These are phyloP conservation scores for Smittium culicis DNA, from an alignment of 371 early-diverging fungal genomes.

Conservation along the genomic window DNA sequence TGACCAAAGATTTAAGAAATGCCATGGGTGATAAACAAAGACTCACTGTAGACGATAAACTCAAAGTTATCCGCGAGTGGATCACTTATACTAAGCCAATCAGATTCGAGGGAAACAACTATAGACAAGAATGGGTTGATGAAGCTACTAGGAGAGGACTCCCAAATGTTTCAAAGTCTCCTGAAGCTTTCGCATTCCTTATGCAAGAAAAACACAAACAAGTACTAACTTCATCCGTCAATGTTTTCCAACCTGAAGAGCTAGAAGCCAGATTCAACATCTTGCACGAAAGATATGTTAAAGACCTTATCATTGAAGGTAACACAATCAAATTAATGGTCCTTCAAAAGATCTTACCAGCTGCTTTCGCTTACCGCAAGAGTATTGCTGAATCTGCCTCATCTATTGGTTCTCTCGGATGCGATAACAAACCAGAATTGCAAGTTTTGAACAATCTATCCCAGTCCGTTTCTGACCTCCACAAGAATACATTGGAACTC, in stretches of 20 bases:
- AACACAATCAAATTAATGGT: slow-evolving; percentile 77
- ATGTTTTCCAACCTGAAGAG: slow-evolving; percentile 77
- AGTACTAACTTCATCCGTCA: slow-evolving; percentile 57
- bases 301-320: slow-evolving; percentile 89
- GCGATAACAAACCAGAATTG: slow-evolving; percentile 49
- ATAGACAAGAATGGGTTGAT: slow-evolving; percentile 62
- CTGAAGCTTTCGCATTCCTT: slow-evolving; percentile 75
- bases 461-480: slow-evolving; percentile 43
- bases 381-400: slow-evolving; percentile 60
- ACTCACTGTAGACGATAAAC: slow-evolving; percentile 71
- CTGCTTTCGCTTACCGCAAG: slow-evolving; percentile 76
- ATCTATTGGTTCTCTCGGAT: slow-evolving; percentile 45
- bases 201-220: slow-evolving; percentile 48
- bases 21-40: slow-evolving; percentile 63
- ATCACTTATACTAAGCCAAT: slow-evolving; percentile 68
- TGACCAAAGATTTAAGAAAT: slow-evolving; percentile 51
- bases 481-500: slow-evolving; percentile 31
- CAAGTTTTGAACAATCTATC: slow-evolving; percentile 49
- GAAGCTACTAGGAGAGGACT: slow-evolving; percentile 80
- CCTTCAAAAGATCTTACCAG: slow-evolving; percentile 71
- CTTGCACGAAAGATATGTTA: slow-evolving; percentile 85
- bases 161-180: slow-evolving; percentile 75
- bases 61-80: slow-evolving; percentile 70
- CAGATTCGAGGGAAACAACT: slow-evolving; percentile 95
- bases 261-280: slow-evolving; percentile 86